Conservation (phyloP, 2,329 filamentous ascomycete genomes). For the Diaporthe velutina region DNA sequence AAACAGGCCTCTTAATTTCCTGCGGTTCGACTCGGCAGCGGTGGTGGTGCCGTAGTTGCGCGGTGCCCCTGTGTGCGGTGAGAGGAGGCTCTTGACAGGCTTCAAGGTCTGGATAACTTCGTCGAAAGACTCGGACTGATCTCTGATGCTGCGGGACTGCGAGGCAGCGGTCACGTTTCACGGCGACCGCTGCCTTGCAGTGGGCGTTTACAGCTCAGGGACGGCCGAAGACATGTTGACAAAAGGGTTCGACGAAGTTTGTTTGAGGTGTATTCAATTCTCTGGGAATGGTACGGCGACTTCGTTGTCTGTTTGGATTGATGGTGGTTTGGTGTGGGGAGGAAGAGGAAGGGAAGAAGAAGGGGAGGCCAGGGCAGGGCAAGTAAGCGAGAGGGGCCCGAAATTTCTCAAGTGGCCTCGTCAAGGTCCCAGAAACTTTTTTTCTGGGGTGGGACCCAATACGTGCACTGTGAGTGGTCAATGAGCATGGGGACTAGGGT, state of each 20-base stretch:
- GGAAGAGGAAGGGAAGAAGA: conserved; percentile 49
- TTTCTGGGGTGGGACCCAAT: conserved; percentile 25
- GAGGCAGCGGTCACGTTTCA: conserved; percentile 65
- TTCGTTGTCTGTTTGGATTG: conserved; percentile 71
- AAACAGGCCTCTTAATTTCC: conserved; percentile 52
- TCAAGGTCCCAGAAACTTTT: conserved; percentile 36
- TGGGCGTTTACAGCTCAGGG: conserved; percentile 93
- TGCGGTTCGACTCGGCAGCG: background rate
- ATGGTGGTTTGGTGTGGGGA: conserved; percentile 50
- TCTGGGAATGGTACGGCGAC: conserved; percentile 63
- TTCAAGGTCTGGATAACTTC: conserved; percentile 74
- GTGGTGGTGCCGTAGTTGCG: background rate
- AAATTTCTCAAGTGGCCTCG: conserved; percentile 43
- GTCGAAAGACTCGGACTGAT: conserved; percentile 77
- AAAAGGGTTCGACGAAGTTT: conserved; percentile 77
- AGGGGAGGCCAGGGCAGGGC: conserved; percentile 42
- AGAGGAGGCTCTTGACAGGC: conserved; percentile 65
- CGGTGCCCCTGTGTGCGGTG: conserved; percentile 48
- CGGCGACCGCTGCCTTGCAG: conserved; percentile 75
- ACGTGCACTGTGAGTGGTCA: conserved; percentile 31
- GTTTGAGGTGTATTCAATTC: conserved; percentile 49
- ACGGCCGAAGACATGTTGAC: conserved; percentile 78
- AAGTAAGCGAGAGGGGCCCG: conserved; percentile 40
- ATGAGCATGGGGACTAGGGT: background rate
- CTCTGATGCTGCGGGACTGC: conserved; percentile 89